Evolutionary conservation across 768 basidiomycete genomes (phyloP), one percentile per base, ranked within the genome.

Genomic region (Amanita rubescens): DNA sequence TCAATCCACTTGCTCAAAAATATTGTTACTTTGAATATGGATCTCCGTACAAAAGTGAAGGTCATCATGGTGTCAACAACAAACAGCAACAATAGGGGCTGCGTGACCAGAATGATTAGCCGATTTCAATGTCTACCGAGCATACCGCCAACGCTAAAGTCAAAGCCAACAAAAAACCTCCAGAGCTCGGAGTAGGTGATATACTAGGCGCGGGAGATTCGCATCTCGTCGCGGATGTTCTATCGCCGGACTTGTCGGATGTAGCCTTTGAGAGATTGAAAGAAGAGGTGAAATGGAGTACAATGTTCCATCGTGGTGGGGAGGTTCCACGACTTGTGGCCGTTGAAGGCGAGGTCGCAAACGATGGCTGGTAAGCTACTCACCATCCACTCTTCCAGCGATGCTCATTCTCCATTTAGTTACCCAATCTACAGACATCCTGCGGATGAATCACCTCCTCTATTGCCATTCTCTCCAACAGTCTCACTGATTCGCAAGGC

Each of bases 401-500:
- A 30, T 33, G n/a, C 50, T 34, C 5, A 37, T 8, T 39, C 27
- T 27, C 51, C 24, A 38, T 53, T 17, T 55, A 88, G 85, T 60
- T 82, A 80, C 62, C 89, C 90, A 4, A 74, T 91, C 49, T 92
- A 91, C 65, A 81, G 90, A 32, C 87, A 90, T 63, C 90, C 90
- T 12, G 80, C 87, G 2, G 89, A 92, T 63, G 79, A 84, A 59
- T 86, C 86, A 0, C 89, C 89, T 24, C 76, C 79, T 2, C 73
- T 90, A 25, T 66, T 68, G 11, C 76, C 78, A 1, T 90, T 89
- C 69, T 81, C 86, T 3, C 77, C 81, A 0, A 87, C 84, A 0
- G 85, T 91, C 20, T 70, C 78, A 1, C 62, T 68, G 20, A 90
- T 92, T 57, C 83, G 81, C 5, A 69, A 75, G 32, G 74, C 78